Conservation (phyloP, 2,329 filamentous ascomycete genomes). For the Gaeumannomyces tritici region DNA sequence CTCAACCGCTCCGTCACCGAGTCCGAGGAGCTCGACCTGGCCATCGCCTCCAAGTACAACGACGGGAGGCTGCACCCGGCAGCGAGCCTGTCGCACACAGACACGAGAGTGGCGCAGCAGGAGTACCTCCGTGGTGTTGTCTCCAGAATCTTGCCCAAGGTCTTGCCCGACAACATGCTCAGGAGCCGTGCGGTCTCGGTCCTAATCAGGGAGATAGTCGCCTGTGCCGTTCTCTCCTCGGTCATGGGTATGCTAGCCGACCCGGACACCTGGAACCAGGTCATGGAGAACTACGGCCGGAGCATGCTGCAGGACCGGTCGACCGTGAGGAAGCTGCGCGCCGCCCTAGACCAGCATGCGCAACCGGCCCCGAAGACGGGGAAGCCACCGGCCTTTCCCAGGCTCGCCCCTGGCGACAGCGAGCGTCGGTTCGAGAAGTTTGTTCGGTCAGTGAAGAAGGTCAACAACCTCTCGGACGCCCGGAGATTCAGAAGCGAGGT, state of each 20-base stretch:
- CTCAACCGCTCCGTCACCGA: conserved; percentile 86
- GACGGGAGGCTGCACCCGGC: conserved; percentile 84
- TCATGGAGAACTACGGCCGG: conserved; percentile 82
- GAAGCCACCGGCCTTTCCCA: conserved; percentile 63
- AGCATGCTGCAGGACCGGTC: conserved; percentile 90
- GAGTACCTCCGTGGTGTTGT: conserved; percentile 76
- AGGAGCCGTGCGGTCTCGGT: conserved; percentile 73
- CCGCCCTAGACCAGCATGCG: conserved; percentile 88
- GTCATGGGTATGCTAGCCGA: conserved; percentile 73
- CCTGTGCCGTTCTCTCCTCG: conserved; percentile 82
- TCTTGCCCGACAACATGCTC: conserved; percentile 65
- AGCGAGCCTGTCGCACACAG: conserved; percentile 71
- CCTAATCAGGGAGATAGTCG: conserved; percentile 80
- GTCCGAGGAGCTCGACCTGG: conserved; percentile 89
- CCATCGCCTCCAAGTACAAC: conserved; percentile 88
- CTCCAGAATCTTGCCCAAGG: conserved; percentile 58
- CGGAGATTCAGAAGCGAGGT: conserved; percentile 87
- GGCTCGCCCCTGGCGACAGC: conserved; percentile 70
- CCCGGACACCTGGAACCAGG: conserved; percentile 94
- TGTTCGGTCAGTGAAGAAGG: conserved; percentile 77
- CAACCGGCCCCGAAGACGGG: conserved; percentile 62
- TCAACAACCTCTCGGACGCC: conserved; percentile 87
- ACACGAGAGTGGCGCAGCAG: conserved; percentile 78
- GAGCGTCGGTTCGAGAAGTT: conserved; percentile 93
- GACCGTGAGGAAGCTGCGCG: conserved; percentile 83